These are phyloP conservation scores for Coemansia sp. DNA, from an alignment of 192 early-diverging fungal species.

Conservation along the genomic window DNA sequence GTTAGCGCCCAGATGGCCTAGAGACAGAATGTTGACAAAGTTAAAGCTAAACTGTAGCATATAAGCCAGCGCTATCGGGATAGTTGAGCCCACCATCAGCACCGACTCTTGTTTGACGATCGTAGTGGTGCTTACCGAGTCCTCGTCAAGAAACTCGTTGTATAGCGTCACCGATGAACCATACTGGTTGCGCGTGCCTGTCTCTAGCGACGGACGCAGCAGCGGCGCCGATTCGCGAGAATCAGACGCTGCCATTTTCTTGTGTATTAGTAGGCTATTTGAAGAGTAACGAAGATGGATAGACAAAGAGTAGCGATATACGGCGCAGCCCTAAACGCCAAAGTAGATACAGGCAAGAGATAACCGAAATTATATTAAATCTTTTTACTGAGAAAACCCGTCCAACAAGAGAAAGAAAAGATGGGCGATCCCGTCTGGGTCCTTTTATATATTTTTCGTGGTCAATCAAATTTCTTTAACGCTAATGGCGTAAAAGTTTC, in stretches of 20 bases:
- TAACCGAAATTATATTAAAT: conserved; percentile 1
- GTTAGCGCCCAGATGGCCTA: conserved; percentile 64
- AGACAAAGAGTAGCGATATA: neutral
- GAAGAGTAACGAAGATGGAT: neutral
- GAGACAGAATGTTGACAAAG: conserved; percentile 60
- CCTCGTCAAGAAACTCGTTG: conserved; percentile 25
- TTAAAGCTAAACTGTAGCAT: conserved; percentile 67
- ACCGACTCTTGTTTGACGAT: conserved; percentile 27
- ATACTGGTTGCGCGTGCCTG: neutral
- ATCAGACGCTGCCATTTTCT: neutral
- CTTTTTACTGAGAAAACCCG: neutral
- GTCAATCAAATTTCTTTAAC: neutral
- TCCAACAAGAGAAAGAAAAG: conserved; percentile 5
- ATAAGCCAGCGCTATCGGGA: conserved; percentile 53
- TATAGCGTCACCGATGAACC: conserved; percentile 22
- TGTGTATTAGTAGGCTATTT: neutral
- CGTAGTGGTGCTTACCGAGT: conserved; percentile 19
- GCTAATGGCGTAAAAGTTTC: neutral
- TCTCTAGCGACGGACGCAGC: conserved; percentile 4
- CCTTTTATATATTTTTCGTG: conserved; percentile 1
- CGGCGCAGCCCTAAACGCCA: neutral
- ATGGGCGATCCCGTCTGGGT: neutral
- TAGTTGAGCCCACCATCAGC: conserved; percentile 20
- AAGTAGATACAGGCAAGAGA: neutral
- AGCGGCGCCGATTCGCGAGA: conserved; percentile 23